These are phyloP conservation scores for Cordyceps militaris DNA, from an alignment of 2,329 filamentous ascomycete genomes.

Conservation along the genomic window DNA sequence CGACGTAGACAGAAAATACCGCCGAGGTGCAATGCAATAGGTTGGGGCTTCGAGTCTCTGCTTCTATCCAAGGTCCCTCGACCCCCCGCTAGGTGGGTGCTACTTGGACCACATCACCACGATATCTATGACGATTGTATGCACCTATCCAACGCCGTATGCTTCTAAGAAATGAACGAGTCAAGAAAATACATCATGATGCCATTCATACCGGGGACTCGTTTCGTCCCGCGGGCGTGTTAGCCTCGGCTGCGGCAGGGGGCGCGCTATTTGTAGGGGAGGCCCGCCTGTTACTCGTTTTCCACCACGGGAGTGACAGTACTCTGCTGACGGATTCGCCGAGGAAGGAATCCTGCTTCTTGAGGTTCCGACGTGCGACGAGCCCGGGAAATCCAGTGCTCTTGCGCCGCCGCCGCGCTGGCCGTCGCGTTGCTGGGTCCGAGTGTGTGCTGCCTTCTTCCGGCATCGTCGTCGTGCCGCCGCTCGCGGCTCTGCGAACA, in stretches of 20 bases:
- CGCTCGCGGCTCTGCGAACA: slow-evolving; percentile 27
- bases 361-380: slow-evolving; percentile 41
- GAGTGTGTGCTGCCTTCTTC: slow-evolving; percentile 25
- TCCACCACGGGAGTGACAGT: slow-evolving; percentile 52
- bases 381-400: slow-evolving; percentile 58
- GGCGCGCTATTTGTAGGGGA: slow-evolving; percentile 13
- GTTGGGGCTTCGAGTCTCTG: background rate
- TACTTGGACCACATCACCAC: background rate
- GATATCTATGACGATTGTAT: slow-evolving; percentile 4
- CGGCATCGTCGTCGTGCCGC: slow-evolving; percentile 20
- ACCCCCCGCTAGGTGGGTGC: background rate
- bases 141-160: slow-evolving; percentile 13
- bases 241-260: background rate
- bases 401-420: slow-evolving; percentile 42
- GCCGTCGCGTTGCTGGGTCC: slow-evolving; percentile 25
- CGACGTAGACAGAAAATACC: background rate
- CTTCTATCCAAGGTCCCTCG: background rate
- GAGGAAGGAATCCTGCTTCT: slow-evolving; percentile 32
- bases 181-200: background rate
- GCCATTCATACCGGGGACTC: slow-evolving; percentile 30
- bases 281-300: slow-evolving; percentile 17
- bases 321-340: slow-evolving; percentile 47
- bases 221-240: slow-evolving; percentile 14
- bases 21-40: background rate
- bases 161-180: slow-evolving; percentile 14